These are phyloP conservation scores for Thermomucor indicae-seudaticae DNA, from an alignment of 371 early-diverging fungal genomes.

Conservation along the genomic window DNA sequence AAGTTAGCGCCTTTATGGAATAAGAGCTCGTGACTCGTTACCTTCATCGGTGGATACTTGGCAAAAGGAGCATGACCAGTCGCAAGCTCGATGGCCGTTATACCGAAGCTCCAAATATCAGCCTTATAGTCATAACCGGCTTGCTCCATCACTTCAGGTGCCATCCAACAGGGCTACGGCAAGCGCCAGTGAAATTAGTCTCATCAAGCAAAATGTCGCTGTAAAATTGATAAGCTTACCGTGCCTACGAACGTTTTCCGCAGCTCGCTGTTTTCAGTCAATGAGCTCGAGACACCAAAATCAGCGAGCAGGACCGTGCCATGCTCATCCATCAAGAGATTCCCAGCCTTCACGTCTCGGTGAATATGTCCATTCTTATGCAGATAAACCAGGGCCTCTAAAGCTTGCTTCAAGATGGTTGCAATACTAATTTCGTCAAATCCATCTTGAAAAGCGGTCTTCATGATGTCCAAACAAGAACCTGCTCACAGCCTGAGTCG, in stretches of 20 bases:
- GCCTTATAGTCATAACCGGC: constrained; percentile 85
- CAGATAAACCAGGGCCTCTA: constrained; percentile 84
- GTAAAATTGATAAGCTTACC: constrained; percentile 8
- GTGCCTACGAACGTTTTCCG: constrained; percentile 72
- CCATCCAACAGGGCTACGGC: constrained; percentile 82
- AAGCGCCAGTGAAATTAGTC: background rate
- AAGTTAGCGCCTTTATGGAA: constrained; percentile 34
- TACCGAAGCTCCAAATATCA: constrained; percentile 93
- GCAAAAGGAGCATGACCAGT: constrained; percentile 90
- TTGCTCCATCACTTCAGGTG: constrained; percentile 74
- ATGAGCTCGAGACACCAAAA: constrained; percentile 82
- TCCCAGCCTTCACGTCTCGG: constrained; percentile 89
- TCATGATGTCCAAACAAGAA: constrained; percentile 89
- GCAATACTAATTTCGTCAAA: constrained; percentile 79
- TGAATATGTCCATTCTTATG: constrained; percentile 87
- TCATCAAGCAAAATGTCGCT: background rate
- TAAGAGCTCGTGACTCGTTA: constrained; percentile 1
- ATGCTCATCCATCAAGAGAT: constrained; percentile 77
- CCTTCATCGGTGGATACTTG: constrained; percentile 85
- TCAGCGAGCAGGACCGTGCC: constrained; percentile 85
- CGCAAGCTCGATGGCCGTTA: constrained; percentile 84
- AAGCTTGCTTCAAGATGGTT: constrained; percentile 77
- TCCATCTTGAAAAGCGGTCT: constrained; percentile 73
- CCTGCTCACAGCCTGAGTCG: constrained; percentile 41
- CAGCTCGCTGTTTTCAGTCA: constrained; percentile 67